A percentile compares a stretch with the other conserved stretches of the same genome.
These are phyloP conservation scores for Tricholoma flavovirens DNA, from an alignment of 768 basidiomycete genomes.

Conservation along the genomic window DNA sequence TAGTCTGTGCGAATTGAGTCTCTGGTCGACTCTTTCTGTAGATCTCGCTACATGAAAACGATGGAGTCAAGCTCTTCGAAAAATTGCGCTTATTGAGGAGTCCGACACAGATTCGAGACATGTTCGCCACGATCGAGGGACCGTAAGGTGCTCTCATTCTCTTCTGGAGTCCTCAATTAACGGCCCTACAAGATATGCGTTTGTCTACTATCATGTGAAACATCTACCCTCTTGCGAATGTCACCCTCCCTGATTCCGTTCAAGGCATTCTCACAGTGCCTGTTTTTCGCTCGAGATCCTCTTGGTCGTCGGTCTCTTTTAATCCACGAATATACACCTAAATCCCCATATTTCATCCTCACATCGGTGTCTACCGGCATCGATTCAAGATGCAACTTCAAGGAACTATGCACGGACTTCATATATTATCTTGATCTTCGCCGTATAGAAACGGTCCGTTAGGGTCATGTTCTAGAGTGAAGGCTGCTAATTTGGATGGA, in stretches of 20 bases:
- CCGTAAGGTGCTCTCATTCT: slow-evolving; percentile 51
- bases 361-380: slow-evolving; percentile 58
- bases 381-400: slow-evolving; percentile 41
- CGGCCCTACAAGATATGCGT: slow-evolving; percentile 59
- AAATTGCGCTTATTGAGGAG: slow-evolving; percentile 25
- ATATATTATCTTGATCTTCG: slow-evolving; percentile 42
- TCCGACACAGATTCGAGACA: slow-evolving; percentile 37
- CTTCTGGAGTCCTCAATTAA: background rate
- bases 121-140: slow-evolving; percentile 67
- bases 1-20: background rate
- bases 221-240: background rate
- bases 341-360: slow-evolving; percentile 51
- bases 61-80: slow-evolving; percentile 52
- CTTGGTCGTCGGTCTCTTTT: slow-evolving; percentile 84
- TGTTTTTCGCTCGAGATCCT: slow-evolving; percentile 80
- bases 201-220: slow-evolving; percentile 71
- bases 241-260: slow-evolving; percentile 3
- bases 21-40: slow-evolving; percentile 20
- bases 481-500: slow-evolving; percentile 27
- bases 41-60: slow-evolving; percentile 63
- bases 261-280: slow-evolving; percentile 36
- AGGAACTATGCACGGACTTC: slow-evolving; percentile 55
- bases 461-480: background rate
- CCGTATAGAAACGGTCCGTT: background rate
- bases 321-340: slow-evolving; percentile 49